A percentile compares a stretch with the other conserved stretches of the same genome.
Evolutionary conservation across 2,329 filamentous ascomycete species (phyloP).

Genomic region (Helicocarpus griseus): DNA sequence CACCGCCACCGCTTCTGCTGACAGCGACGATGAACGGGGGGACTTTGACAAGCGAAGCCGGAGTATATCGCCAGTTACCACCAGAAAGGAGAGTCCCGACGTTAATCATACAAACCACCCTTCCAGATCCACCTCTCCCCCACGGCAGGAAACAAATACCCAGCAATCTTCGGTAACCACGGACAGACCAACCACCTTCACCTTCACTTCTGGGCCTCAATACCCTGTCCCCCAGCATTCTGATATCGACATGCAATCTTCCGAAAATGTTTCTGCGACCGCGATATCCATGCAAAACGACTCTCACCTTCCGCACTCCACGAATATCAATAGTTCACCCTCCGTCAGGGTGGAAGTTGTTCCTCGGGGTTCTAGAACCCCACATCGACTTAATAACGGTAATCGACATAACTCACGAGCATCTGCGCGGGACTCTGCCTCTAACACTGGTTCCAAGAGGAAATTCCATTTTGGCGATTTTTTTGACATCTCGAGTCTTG

Average conservation of each 20-base stretch:
- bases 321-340: constrained; percentile 15
- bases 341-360: constrained; percentile 35
- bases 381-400: constrained; percentile 30
- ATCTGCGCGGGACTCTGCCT: constrained; percentile 29
- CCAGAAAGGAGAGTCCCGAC: constrained; percentile 25
- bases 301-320: constrained; percentile 19
- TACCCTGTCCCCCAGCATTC: constrained; percentile 27
- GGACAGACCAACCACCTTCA: constrained; percentile 29
- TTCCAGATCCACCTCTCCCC: constrained; percentile 21
- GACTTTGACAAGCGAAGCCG: constrained; percentile 29
- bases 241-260: constrained; percentile 36
- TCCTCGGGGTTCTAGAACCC: constrained; percentile 31
- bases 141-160: constrained; percentile 18
- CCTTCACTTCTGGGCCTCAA: constrained; percentile 34
- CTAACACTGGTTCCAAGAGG: constrained; percentile 37
- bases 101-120: constrained; percentile 19
- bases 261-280: constrained; percentile 19
- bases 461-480: constrained; percentile 40
- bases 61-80: constrained; percentile 26
- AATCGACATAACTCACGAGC: constrained; percentile 28
- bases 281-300: constrained; percentile 15
- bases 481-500: constrained; percentile 39
- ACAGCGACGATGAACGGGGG: constrained; percentile 36
- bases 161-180: constrained; percentile 15
- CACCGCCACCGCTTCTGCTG: constrained; percentile 26